Evolutionary conservation across 768 basidiomycete genomes (phyloP).

Genomic region (Macrolepiota albuminosa): DNA sequence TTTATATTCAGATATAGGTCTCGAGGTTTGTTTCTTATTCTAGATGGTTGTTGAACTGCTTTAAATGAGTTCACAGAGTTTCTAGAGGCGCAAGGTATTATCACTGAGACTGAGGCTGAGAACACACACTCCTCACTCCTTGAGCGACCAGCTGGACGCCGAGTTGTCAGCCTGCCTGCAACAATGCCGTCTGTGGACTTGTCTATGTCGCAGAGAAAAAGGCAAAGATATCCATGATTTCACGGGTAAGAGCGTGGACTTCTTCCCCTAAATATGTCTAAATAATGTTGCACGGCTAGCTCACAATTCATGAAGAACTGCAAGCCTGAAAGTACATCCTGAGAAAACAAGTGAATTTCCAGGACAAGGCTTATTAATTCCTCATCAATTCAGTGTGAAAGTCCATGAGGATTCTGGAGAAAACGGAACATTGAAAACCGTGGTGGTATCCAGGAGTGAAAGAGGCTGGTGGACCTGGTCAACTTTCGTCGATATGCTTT

Average conservation of each 20-base stretch:
- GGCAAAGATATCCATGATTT: constrained; percentile 12
- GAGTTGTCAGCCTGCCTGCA: constrained; percentile 37
- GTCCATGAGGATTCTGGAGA: constrained; percentile 4
- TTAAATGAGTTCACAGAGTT: constrained; percentile 32
- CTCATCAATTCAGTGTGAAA: constrained; percentile 2
- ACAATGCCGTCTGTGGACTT: constrained; percentile 11
- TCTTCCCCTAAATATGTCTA: not conserved
- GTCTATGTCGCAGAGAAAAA: constrained; percentile 19
- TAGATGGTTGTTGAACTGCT: not conserved
- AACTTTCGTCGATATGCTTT: constrained; percentile 1
- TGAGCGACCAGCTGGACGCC: constrained; percentile 25
- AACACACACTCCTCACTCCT: constrained; percentile 15
- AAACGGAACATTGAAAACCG: constrained; percentile 6
- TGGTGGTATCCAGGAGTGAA: constrained; percentile 3
- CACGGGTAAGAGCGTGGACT: constrained; percentile 6
- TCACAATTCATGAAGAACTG: constrained; percentile 21
- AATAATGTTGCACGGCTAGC: constrained; percentile 12
- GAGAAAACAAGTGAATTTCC: constrained; percentile 7
- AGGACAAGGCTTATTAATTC: constrained; percentile 14
- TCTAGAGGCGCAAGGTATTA: constrained; percentile 47
- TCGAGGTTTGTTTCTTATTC: constrained; percentile 31
- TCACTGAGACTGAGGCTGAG: constrained; percentile 26
- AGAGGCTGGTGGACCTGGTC: constrained; percentile 3
- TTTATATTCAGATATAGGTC: constrained; percentile 66
- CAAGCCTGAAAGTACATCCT: constrained; percentile 19